Conservation (phyloP, 305 asterid genomes). For the Fraxinus sp. region DNA sequence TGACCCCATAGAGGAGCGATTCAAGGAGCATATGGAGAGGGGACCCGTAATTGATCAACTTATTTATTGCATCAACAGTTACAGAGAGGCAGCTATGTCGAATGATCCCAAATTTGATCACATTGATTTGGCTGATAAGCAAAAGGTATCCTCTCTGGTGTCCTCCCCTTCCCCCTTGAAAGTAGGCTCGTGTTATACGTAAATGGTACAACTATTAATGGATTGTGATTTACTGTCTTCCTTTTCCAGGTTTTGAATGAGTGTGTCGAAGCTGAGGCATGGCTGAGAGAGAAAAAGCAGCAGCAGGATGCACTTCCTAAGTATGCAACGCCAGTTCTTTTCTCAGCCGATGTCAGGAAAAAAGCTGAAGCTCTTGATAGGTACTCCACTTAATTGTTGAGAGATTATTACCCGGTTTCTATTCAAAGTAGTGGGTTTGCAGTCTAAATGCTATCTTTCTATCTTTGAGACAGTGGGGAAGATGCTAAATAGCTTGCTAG, state of each 20-base stretch:
- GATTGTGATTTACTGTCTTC: neutral
- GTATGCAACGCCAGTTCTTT: constrained; percentile 57
- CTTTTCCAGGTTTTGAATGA: constrained; percentile 62
- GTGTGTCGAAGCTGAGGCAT: constrained; percentile 74
- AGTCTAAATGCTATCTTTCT: neutral
- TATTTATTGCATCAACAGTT: constrained; percentile 66
- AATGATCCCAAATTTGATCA: constrained; percentile 80
- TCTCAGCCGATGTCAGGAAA: constrained; percentile 66
- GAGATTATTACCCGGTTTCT: neutral
- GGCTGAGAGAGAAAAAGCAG: constrained; percentile 81
- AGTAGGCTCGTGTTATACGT: neutral
- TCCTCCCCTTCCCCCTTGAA: neutral
- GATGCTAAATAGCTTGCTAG: neutral
- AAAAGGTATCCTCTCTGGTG: constrained; percentile 36
- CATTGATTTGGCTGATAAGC: constrained; percentile 72
- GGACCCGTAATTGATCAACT: constrained; percentile 70
- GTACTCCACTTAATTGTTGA: constrained; percentile 34
- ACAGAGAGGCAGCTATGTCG: constrained; percentile 73
- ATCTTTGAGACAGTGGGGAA: neutral
- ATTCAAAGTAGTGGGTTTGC: neutral
- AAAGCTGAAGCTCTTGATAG: constrained; percentile 84
- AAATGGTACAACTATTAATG: neutral
- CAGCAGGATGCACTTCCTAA: constrained; percentile 83
- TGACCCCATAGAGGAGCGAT: constrained; percentile 59
- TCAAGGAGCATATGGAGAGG: constrained; percentile 71